These are phyloP conservation scores for Myxozyma nipponensis DNA, from an alignment of 805 yeast species.

Conservation along the genomic window DNA sequence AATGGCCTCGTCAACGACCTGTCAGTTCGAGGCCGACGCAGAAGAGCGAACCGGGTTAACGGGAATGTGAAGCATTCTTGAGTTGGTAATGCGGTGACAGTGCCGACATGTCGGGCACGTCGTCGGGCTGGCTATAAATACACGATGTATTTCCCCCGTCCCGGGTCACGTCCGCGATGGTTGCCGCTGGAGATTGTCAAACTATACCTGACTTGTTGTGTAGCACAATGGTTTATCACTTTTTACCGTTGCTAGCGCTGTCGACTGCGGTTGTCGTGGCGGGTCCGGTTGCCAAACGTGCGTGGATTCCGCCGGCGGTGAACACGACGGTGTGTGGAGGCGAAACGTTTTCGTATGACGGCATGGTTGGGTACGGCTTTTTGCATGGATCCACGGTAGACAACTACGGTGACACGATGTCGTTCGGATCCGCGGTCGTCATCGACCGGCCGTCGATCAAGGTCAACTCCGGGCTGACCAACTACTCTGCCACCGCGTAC, in stretches of 20 bases:
- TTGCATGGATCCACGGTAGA: conserved; percentile 18
- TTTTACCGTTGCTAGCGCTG: neutral
- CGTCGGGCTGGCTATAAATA: no score
- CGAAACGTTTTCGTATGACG: conserved; percentile 15
- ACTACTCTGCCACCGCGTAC: conserved; percentile 15
- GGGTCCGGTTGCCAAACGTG: conserved; percentile 1
- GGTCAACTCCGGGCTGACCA: conserved; percentile 10
- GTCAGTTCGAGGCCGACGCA: no score
- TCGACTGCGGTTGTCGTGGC: neutral
- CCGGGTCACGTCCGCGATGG: no score
- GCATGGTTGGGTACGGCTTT: conserved; percentile 22
- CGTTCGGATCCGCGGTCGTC: conserved; percentile 18
- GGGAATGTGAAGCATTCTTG: no score
- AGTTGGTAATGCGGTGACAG: no score
- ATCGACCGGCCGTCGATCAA: conserved; percentile 23
- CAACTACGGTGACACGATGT: conserved; percentile 25
- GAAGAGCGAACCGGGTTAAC: no score
- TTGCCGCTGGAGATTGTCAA: no score
- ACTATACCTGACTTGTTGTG: no score
- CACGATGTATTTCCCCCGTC: no score
- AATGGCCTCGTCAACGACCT: no score
- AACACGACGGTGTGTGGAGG: conserved; percentile 10
- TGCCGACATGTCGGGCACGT: no score
- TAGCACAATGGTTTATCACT: neutral
- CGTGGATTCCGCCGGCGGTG: conserved; percentile 4